Evolutionary conservation across 179 eudicot species (phyloP), one percentile per base, ranked within the genome.

Genomic region (Beta corolliflora): DNA sequence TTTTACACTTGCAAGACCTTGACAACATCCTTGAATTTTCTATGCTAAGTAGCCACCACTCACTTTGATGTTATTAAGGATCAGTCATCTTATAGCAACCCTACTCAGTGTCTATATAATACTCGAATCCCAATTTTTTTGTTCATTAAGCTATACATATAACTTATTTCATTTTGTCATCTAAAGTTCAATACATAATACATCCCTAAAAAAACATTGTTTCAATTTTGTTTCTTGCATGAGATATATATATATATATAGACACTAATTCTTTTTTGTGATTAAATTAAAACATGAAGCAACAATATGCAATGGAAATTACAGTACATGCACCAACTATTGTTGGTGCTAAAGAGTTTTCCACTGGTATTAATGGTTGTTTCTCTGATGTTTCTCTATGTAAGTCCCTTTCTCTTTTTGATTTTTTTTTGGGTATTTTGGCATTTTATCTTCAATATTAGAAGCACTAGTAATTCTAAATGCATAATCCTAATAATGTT

Each of bases 361-460:
- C 92, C 3, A 81, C 90, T 74, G 90, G 90, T 11, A 87, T 91
- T 60, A 89, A 86, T 71, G 87, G 78, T 70, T 92, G 93, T 60
- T 86, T 66, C 73, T 50, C 77, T n/a, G 90, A 92, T 65, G 0
- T 80, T 66, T 68, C 85, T 71, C 79, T 71, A 45, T 91, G 93
- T 91, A 90, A 87, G 92, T 79, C 3, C 60, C 0, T 73, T 2
- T 15, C 25, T 15, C 4, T 3, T 63, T 6, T 11, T 7, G 3
- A 31, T 31, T 31, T 31, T 31, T 31, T 31, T 70, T 46, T 70
- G 0, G 9, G 19, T 15, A 19, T 46, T 4, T 66, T 66, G 5
- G 1, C 7, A 11, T 29, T 67, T 2, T 31, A 1, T 13, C 14
- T 67, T 29, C 46, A 31, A 31, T 31, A 31, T 31, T 31, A 31